Base-by-base conservation (phyloP, 2,329 filamentous ascomycete genomes). In the Tolypocladium nubicola region DNA sequence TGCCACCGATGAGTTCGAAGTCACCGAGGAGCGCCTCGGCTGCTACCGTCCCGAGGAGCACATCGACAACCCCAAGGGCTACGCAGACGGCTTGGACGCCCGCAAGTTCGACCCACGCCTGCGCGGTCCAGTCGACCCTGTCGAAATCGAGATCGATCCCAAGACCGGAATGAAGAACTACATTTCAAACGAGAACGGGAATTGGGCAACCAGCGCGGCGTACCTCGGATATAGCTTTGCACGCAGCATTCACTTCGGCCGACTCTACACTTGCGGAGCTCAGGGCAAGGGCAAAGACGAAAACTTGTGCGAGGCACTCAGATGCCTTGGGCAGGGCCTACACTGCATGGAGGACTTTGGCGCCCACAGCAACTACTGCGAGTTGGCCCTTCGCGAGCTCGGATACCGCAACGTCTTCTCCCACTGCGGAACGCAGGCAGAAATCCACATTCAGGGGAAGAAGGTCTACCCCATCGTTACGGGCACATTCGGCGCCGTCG, bases 131-230 rank as follows among this genome's bases (percentile, higher is more conserved):
- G 85, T 97, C 10, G 76, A 83, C 59, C 80, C 81, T 5, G 72
- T 82, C 45, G 89, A 94, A 67, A 82, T 89, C 23, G 84, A 89
- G 59, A 82, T 94, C 57, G 89, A 94, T 66, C 75, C 75, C 39
- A 75, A 81, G 7, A 94, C 89, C 1, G 92, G 92, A n/a, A 96
- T 99, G 93, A 99, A 97, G 74, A 97, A 97, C 70, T 99, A 99
- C 71, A 97, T 99, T 63, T 86, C 93, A 59, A 97, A 97, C 66
- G 93, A 97, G 70, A 77, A 75, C 16, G 90, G 91, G 5, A 81
- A 83, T 45, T 97, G 92, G 89, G 90, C 92, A 1, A 99, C 94
- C 23, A 96, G 91, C 61, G 78, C 89, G 9, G 92, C 89, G 43
- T 97, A 93, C 66, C 79, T 96, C 59, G 85, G 86, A 63, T 89